phyloP scores from a whole-genome alignment of 352 stramenopile genomes.

The Pythium biforme region DNA sequence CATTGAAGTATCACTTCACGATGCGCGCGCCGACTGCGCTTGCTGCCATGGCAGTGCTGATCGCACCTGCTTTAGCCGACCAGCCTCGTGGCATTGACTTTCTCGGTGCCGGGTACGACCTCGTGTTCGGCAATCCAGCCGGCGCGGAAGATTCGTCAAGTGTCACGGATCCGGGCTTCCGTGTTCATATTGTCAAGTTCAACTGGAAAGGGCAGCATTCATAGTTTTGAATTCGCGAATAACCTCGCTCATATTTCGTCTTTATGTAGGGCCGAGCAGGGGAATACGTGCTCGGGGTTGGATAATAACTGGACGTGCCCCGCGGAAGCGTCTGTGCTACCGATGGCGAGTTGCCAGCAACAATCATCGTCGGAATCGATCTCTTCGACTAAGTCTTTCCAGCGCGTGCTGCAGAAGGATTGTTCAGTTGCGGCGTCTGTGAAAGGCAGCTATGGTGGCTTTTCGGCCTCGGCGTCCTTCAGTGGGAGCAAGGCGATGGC shows the following conservation, averaged over 20 bases:
- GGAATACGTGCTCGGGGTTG: slow-evolving; percentile 28
- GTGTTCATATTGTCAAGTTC: slow-evolving; percentile 29
- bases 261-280: slow-evolving; percentile 8
- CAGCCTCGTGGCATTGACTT: slow-evolving; percentile 32
- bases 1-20: no score
- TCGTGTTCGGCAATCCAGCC: slow-evolving; percentile 32
- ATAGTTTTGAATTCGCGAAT: background rate
- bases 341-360: slow-evolving; percentile 29
- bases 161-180: slow-evolving; percentile 29
- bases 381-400: slow-evolving; percentile 31
- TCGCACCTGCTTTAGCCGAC: background rate
- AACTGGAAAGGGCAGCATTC: slow-evolving; percentile 18
- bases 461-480: slow-evolving; percentile 27
- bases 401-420: slow-evolving; percentile 29
- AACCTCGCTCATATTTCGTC: background rate
- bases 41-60: background rate
- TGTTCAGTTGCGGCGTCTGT: slow-evolving; percentile 22
- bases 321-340: slow-evolving; percentile 26
- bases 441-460: slow-evolving; percentile 30
- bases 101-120: slow-evolving; percentile 30
- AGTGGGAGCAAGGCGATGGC: slow-evolving; percentile 29
- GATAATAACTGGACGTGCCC: slow-evolving; percentile 28
- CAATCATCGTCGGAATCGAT: slow-evolving; percentile 32
- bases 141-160: slow-evolving; percentile 28
- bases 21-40: background rate